Evolutionary conservation across 169 alveolate genomes (phyloP).

Genomic region (Plasmodium gaboni): DNA sequence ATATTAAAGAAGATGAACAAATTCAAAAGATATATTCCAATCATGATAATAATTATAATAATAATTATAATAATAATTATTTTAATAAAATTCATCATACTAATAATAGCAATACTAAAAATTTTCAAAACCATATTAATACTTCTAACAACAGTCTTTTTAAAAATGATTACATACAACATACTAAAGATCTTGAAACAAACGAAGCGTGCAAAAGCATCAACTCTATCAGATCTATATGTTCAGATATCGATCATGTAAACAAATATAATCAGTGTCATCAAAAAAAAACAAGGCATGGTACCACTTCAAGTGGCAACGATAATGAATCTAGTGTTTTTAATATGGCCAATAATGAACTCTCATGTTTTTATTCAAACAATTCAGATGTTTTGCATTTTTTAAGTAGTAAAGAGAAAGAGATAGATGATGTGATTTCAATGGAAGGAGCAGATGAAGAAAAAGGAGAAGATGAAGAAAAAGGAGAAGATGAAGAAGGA

Average conservation of each 20-base stretch:
- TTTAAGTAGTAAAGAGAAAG: conserved; percentile 8
- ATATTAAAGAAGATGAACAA: too few species aligned
- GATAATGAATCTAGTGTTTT: conserved; percentile 32
- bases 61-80: neutral
- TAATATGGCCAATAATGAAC: conserved; percentile 20
- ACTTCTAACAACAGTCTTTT: neutral
- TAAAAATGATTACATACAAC: neutral
- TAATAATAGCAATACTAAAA: neutral
- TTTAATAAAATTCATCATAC: neutral
- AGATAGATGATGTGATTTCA: neutral
- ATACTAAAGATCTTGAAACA: neutral
- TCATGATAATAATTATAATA: neutral
- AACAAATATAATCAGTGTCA: neutral
- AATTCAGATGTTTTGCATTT: conserved; percentile 16
- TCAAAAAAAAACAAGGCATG: neutral
- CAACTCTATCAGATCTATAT: neutral
- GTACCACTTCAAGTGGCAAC: conserved; percentile 11
- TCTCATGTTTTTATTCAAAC: conserved; percentile 25
- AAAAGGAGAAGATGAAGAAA: neutral
- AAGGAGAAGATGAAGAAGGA: neutral
- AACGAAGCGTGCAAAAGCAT: neutral
- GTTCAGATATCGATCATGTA: neutral
- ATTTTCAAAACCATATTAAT: neutral
- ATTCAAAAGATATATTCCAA: too few species aligned
- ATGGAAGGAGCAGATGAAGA: neutral